These are phyloP conservation scores for Citrus glauca DNA, from an alignment of 345 rosid species.

Conservation along the genomic window DNA sequence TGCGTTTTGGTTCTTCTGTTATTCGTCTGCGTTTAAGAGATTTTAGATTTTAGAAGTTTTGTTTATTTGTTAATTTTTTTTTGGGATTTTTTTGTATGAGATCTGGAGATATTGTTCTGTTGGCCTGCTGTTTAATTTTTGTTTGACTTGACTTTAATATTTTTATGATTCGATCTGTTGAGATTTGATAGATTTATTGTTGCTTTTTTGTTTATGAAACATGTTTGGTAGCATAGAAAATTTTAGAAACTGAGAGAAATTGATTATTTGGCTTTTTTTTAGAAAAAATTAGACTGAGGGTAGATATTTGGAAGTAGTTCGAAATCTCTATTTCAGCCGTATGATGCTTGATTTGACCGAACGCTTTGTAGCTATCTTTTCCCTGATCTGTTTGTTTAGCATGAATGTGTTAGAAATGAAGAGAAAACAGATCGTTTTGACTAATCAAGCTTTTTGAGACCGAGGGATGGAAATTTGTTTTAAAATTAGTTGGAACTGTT, in stretches of 20 bases:
- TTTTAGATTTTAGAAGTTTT: not conserved
- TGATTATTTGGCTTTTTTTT: not conserved
- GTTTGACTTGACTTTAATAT: not conserved
- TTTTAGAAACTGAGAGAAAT: not conserved
- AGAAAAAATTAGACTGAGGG: too few species aligned
- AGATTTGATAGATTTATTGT: not conserved
- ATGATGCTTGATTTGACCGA: not conserved
- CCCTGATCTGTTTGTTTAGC: conserved; percentile 2
- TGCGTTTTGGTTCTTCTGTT: not conserved
- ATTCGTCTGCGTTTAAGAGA: too few species aligned
- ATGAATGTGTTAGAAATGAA: not conserved
- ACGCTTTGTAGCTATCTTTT: not conserved
- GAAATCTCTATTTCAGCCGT: not conserved
- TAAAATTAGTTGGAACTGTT: not conserved
- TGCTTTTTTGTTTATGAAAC: not conserved
- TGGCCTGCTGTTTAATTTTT: not conserved
- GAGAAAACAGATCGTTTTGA: not conserved
- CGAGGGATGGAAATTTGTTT: not conserved
- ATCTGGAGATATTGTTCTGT: conserved; percentile 16
- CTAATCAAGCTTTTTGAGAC: not conserved
- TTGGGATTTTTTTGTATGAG: conserved; percentile 1
- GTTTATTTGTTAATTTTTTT: not conserved
- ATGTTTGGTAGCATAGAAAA: conserved; percentile 10
- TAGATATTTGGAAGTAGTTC: not conserved
- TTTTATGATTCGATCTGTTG: conserved; percentile 20